Conservation (phyloP, 2,329 filamentous ascomycete genomes). For the Colletotrichum musae region DNA sequence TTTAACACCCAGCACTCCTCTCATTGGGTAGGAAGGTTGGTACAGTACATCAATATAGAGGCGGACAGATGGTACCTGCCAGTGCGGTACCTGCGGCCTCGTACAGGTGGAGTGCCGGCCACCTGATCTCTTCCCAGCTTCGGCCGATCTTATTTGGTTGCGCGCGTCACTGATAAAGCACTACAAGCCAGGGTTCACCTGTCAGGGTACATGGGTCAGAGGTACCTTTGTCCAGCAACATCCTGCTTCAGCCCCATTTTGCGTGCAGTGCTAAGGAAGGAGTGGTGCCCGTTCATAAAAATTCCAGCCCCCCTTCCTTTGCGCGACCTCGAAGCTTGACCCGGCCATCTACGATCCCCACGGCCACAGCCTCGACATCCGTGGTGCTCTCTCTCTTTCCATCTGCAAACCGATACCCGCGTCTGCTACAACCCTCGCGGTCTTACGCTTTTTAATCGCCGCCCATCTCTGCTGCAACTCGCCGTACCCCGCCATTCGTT, state of each 20-base stretch:
- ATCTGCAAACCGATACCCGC: slow-evolving; percentile 26
- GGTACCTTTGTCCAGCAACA: slow-evolving; percentile 26
- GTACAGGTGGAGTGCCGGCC: slow-evolving; percentile 21
- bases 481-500: slow-evolving; percentile 30
- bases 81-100: slow-evolving; percentile 20
- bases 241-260: slow-evolving; percentile 39
- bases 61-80: slow-evolving; percentile 7
- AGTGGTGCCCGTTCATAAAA: slow-evolving; percentile 36
- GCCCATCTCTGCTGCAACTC: background rate
- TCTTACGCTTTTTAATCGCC: slow-evolving; percentile 5
- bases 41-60: no score
- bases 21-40: background rate
- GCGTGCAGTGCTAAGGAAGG: slow-evolving; percentile 23
- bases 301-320: slow-evolving; percentile 39
- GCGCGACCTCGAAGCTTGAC: slow-evolving; percentile 33
- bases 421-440: slow-evolving; percentile 15
- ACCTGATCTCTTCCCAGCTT: slow-evolving; percentile 31
- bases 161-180: slow-evolving; percentile 39
- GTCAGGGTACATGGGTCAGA: slow-evolving; percentile 28
- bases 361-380: slow-evolving; percentile 32
- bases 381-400: slow-evolving; percentile 23
- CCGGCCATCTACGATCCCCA: slow-evolving; percentile 25
- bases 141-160: slow-evolving; percentile 30
- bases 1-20: background rate
- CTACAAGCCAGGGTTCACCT: slow-evolving; percentile 32